Evolutionary conservation across 1,139 yeast species (phyloP).

Genomic region (Candida albicans): DNA sequence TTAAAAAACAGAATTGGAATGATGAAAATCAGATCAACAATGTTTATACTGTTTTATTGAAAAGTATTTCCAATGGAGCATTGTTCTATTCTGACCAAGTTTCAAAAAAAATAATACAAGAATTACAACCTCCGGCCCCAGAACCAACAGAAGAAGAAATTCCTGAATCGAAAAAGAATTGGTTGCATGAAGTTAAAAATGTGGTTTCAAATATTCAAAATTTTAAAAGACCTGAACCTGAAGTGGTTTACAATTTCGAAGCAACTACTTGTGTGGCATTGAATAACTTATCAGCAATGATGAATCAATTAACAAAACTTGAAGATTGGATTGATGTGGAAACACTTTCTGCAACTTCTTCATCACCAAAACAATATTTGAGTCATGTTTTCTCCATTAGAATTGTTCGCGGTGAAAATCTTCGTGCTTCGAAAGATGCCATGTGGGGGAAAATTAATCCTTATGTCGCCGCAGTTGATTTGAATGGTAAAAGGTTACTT

Average conservation of each 20-base stretch:
- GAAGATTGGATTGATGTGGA: conserved; percentile 69
- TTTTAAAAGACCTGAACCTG: conserved; percentile 33
- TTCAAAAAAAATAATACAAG: conserved; percentile 48
- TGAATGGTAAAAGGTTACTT: conserved; percentile 53
- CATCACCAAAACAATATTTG: conserved; percentile 29
- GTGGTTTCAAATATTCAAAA: conserved; percentile 47
- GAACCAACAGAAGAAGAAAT: conserved; percentile 24
- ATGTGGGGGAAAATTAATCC: conserved; percentile 54
- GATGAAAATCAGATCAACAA: conserved; percentile 61
- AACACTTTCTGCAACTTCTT: conserved; percentile 43
- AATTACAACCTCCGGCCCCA: conserved; percentile 34
- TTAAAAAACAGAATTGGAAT: conserved; percentile 54
- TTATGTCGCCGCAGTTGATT: conserved; percentile 68
- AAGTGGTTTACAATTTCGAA: conserved; percentile 62
- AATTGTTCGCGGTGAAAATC: conserved; percentile 68
- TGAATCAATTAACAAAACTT: conserved; percentile 54
- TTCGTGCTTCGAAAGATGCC: conserved; percentile 39
- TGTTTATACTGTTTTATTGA: conserved; percentile 57
- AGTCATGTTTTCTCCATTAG: conserved; percentile 67
- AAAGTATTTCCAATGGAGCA: conserved; percentile 62
- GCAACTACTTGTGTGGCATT: conserved; percentile 71
- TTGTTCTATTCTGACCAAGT: conserved; percentile 52
- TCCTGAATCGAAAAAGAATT: conserved; percentile 21
- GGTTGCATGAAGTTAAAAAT: conserved; percentile 49
- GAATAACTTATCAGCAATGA: conserved; percentile 67